Evolutionary conservation across 2,329 filamentous ascomycete genomes (phyloP), one percentile per base, ranked within the genome.

Genomic region (Dactylellina sp.): DNA sequence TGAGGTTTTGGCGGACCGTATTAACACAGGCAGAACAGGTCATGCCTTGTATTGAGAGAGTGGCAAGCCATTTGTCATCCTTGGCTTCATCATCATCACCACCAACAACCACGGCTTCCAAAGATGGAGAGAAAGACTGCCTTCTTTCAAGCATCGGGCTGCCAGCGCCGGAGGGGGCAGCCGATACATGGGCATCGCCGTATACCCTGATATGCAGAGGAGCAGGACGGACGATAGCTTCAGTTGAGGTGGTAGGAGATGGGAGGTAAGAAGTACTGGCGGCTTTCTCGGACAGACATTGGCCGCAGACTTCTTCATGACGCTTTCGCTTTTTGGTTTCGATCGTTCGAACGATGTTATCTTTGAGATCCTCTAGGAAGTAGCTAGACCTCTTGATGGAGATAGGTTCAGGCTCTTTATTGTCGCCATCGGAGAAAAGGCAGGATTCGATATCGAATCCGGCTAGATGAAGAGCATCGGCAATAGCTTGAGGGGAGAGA

Each of bases 21-120:
- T 88, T 89, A 60, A 85, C 84, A 78, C 90, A 93, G 11, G 89
- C 85, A 12, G 88, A 87, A 79, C 90, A 92, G 2, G 88, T 91
- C 89, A 93, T 92, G 59, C 90, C 90, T 25, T 85, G 87, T 42
- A 93, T 84, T 18, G 88, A 86, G n/a, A 88, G 75, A 0, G 82
- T 84, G 1, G 83, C 86, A 40, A 83, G 81, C 83, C 85, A 88
- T n/a, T 77, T 75, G 25, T 77, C 77, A 35, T 76, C 78, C 7
- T 80, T 75, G 16, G 79, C 78, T 55, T 82, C 81, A 35, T 83
- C 77, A n/a, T n/a, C n/a, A n/a, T n/a, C n/a, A n/a, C n/a, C n/a
- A n/a, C n/a, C n/a, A 4, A 80, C 79, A 7, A 83, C 79, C 47
- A 79, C 64, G 14, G 77, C 55, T 16, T 75, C 61, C 14, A 71